These are phyloP conservation scores for Russula vinacea DNA, from an alignment of 768 basidiomycete genomes.

Conservation along the genomic window DNA sequence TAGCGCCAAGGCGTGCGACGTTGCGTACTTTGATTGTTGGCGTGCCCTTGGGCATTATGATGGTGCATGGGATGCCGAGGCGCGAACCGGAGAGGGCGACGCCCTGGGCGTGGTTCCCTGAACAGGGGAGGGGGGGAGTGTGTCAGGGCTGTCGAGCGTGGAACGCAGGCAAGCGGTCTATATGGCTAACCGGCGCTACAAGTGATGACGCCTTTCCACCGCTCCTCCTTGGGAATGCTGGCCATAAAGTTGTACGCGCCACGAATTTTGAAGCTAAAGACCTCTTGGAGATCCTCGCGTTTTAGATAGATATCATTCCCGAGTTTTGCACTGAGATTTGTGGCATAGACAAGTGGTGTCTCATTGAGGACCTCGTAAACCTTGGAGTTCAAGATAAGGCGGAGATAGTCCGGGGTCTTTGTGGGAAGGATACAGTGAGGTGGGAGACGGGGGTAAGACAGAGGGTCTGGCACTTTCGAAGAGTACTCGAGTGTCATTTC, in stretches of 20 bases:
- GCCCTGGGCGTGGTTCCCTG: slow-evolving; percentile 98
- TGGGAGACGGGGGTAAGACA: slow-evolving; percentile 63
- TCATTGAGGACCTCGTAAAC: slow-evolving; percentile 88
- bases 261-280: slow-evolving; percentile 98
- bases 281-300: slow-evolving; percentile 94
- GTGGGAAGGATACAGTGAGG: slow-evolving; percentile 61
- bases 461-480: slow-evolving; percentile 62
- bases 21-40: slow-evolving; percentile 96
- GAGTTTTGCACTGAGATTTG: slow-evolving; percentile 79
- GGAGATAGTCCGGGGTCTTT: slow-evolving; percentile 80
- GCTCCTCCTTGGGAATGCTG: slow-evolving; percentile 76
- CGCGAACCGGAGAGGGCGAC: slow-evolving; percentile 92
- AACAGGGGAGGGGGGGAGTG: slow-evolving; percentile 2
- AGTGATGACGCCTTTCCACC: slow-evolving; percentile 96
- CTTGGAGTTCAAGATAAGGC: slow-evolving; percentile 83
- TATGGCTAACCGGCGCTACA: slow-evolving; percentile 87
- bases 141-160: slow-evolving; percentile 22
- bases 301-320: slow-evolving; percentile 96
- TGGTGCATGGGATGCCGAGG: slow-evolving; percentile 91
- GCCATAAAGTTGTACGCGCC: slow-evolving; percentile 99
- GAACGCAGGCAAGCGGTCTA: slow-evolving; percentile 2
- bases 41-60: slow-evolving; percentile 95
- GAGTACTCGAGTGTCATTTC: slow-evolving; percentile 62
- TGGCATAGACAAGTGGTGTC: slow-evolving; percentile 85
- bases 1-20: slow-evolving; percentile 91